Evolutionary conservation across 202 grass and related monocot species (phyloP).

Genomic region (Carex arenaria): DNA sequence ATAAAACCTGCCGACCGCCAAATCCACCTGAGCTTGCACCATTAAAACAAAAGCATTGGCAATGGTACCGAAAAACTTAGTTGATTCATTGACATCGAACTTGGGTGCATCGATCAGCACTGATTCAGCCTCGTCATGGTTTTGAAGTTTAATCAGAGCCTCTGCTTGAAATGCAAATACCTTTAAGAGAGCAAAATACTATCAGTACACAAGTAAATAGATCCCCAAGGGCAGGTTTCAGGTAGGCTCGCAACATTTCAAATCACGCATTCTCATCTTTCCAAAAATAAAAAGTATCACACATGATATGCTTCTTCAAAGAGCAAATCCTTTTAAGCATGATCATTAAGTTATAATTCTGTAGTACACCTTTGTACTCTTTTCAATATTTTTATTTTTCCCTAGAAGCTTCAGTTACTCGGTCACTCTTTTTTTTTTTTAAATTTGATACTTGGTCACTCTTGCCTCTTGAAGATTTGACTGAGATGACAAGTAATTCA

Average conservation of each 20-base stretch:
- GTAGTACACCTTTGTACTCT: neutral
- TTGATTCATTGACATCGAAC: slow-evolving; percentile 61
- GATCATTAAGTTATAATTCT: neutral
- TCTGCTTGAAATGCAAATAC: slow-evolving; percentile 76
- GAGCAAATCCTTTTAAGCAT: neutral
- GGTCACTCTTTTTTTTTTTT: neutral
- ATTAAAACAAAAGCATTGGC: slow-evolving; percentile 70
- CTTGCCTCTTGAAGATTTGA: neutral
- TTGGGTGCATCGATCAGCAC: slow-evolving; percentile 33
- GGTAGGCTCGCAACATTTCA: neutral
- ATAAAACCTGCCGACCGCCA: slow-evolving; percentile 65
- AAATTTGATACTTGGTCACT: neutral
- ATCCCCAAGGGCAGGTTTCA: neutral
- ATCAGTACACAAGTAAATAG: neutral
- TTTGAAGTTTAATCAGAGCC: slow-evolving; percentile 66
- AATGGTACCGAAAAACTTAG: slow-evolving; percentile 55
- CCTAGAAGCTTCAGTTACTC: neutral
- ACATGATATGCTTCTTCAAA: neutral
- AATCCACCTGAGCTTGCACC: slow-evolving; percentile 67
- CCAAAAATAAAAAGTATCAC: neutral
- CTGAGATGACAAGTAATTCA: neutral
- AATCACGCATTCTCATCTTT: neutral
- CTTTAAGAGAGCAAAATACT: slow-evolving; percentile 27
- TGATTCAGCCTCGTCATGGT: slow-evolving; percentile 73
- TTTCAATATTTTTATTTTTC: neutral